Evolutionary conservation across 345 rosid species (phyloP).

Genomic region (Eucalyptus fibrosa): DNA sequence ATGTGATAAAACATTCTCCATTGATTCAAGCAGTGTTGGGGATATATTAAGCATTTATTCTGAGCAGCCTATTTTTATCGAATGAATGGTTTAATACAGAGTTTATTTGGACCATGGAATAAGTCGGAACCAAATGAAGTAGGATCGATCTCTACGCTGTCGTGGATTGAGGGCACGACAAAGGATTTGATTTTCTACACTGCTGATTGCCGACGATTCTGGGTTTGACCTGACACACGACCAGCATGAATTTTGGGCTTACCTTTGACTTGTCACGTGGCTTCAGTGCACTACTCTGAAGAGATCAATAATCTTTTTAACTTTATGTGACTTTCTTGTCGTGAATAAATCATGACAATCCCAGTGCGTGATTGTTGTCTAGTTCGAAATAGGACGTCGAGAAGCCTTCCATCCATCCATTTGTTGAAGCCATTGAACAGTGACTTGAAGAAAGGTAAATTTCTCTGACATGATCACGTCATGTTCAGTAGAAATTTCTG

Average conservation of each 20-base stretch:
- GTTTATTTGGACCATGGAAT: background rate
- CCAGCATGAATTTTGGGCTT: background rate
- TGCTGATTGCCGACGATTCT: rapidly evolving
- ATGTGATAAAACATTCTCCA: background rate
- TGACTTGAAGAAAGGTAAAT: background rate
- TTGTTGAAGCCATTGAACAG: background rate
- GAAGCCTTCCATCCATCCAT: background rate
- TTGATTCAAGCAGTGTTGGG: background rate
- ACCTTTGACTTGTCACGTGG: background rate
- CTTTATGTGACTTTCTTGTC: background rate
- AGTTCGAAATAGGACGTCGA: background rate
- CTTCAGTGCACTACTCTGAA: background rate
- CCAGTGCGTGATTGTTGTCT: background rate
- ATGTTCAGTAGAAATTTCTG: background rate
- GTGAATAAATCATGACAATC: background rate
- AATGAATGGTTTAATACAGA: background rate
- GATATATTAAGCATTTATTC: background rate
- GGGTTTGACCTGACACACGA: background rate
- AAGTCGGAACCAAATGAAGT: background rate
- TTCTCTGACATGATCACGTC: background rate
- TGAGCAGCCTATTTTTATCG: background rate
- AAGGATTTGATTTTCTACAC: background rate
- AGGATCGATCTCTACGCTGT: background rate
- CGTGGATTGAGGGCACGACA: background rate
- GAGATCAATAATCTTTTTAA: background rate